Conservation (phyloP, 179 eudicot species). For the Silene coronaria region DNA sequence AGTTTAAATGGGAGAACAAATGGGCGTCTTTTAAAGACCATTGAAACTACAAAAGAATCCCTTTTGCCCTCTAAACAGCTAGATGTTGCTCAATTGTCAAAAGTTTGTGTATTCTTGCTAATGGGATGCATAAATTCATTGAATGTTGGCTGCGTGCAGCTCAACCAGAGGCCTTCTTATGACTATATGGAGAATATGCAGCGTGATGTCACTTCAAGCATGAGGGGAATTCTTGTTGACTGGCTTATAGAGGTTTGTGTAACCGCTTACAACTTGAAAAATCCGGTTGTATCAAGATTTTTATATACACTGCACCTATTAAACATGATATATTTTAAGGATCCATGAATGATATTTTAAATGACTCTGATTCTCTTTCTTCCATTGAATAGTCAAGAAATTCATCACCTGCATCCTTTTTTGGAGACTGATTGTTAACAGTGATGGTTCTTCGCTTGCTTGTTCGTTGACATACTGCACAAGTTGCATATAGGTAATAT, state of each 20-base stretch:
- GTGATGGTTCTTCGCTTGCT: neutral
- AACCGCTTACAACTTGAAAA: constrained; percentile 9
- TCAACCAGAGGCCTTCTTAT: constrained; percentile 51
- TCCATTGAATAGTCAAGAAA: neutral
- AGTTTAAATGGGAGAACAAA: neutral
- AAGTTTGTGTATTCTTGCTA: neutral
- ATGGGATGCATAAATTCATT: neutral
- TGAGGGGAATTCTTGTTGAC: constrained; percentile 86
- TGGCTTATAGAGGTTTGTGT: constrained; percentile 94
- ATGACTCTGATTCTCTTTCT: neutral
- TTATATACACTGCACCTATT: neutral
- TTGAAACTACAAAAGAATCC: neutral
- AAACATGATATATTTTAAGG: neutral
- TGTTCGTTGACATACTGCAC: neutral
- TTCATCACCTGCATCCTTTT: neutral
- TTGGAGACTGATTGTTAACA: neutral
- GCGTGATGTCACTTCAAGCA: constrained; percentile 60
- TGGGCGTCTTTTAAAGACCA: neutral
- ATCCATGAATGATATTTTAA: neutral
- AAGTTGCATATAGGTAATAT: neutral
- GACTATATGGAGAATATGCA: constrained; percentile 81
- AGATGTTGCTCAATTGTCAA: constrained; percentile 3
- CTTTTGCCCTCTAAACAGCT: neutral
- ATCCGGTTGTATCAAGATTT: neutral
- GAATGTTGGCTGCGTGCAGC: constrained; percentile 38